Percentiles rank a stretch among this genome's conserved stretches.
phyloP scores from a whole-genome alignment of 2,329 filamentous ascomycete species.

The Gliomastix tumulicola region DNA sequence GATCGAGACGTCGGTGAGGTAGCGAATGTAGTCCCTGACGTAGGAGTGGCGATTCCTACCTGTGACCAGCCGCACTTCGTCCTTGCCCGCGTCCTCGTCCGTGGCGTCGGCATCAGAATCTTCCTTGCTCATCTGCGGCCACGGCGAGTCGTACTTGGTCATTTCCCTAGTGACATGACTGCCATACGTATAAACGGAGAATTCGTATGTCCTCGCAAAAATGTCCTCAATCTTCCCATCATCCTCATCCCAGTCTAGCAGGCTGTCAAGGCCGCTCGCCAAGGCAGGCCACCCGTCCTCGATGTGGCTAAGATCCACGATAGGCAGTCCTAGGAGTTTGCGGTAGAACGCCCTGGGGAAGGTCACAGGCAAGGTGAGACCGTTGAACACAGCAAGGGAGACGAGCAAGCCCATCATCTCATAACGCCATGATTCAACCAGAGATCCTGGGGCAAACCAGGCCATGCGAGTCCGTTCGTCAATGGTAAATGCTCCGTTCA shows the following conservation, averaged over 20 bases:
- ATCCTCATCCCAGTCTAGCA: slow-evolving; percentile 70
- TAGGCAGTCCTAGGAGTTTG: slow-evolving; percentile 64
- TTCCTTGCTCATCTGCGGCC: slow-evolving; percentile 41
- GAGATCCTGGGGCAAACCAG: slow-evolving; percentile 80
- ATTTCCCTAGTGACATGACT: slow-evolving; percentile 51
- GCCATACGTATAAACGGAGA: slow-evolving; percentile 59
- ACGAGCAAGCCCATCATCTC: slow-evolving; percentile 84
- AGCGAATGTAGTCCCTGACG: slow-evolving; percentile 76
- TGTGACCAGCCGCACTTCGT: slow-evolving; percentile 68
- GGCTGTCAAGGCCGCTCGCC: slow-evolving; percentile 62
- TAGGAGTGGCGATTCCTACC: slow-evolving; percentile 72
- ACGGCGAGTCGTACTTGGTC: slow-evolving; percentile 31
- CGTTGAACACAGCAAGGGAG: slow-evolving; percentile 88
- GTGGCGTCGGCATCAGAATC: slow-evolving; percentile 15
- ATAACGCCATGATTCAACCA: slow-evolving; percentile 83
- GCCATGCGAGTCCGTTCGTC: slow-evolving; percentile 71
- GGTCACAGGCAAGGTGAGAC: slow-evolving; percentile 81
- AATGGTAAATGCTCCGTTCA: slow-evolving; percentile 73
- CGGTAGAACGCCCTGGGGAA: slow-evolving; percentile 82
- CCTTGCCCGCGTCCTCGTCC: slow-evolving; percentile 16
- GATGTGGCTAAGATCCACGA: slow-evolving; percentile 68
- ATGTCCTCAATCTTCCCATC: slow-evolving; percentile 74
- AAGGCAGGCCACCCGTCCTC: slow-evolving; percentile 83
- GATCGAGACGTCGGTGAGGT: slow-evolving; percentile 74
- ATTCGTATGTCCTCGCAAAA: slow-evolving; percentile 81